Conservation (phyloP, 306 rosid genomes). For the Mimosa bimucronata region DNA sequence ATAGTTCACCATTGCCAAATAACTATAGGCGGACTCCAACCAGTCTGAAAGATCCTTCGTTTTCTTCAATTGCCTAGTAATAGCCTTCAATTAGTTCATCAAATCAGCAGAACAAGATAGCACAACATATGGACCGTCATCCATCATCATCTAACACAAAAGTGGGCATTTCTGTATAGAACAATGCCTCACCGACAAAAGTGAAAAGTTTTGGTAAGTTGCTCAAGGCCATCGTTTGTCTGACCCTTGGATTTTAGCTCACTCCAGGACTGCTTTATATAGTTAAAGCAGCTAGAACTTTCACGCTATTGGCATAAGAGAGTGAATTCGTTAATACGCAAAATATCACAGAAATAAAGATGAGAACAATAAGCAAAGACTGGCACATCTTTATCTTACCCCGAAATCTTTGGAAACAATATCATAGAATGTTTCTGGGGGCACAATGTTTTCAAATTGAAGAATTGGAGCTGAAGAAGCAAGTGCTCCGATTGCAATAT, state of each 20-base stretch:
- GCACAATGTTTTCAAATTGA: slow-evolving; percentile 84
- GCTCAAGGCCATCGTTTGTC: slow-evolving; percentile 57
- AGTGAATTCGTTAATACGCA: slow-evolving; percentile 26
- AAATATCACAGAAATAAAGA: not conserved
- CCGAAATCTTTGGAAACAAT: slow-evolving; percentile 72
- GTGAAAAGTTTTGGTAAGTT: slow-evolving; percentile 60
- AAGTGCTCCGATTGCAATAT: slow-evolving; percentile 81
- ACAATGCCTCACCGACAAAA: slow-evolving; percentile 64
- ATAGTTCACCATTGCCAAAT: slow-evolving; percentile 85
- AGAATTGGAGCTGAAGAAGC: slow-evolving; percentile 94
- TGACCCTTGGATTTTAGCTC: slow-evolving; percentile 49
- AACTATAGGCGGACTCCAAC: slow-evolving; percentile 85
- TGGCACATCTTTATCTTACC: slow-evolving; percentile 46
- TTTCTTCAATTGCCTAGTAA: slow-evolving; percentile 54
- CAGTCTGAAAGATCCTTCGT: slow-evolving; percentile 57
- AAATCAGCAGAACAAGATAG: slow-evolving; percentile 35
- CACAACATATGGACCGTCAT: slow-evolving; percentile 14
- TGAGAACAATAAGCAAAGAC: not conserved
- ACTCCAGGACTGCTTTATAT: slow-evolving; percentile 77
- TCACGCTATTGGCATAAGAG: slow-evolving; percentile 59
- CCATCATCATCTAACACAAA: not conserved
- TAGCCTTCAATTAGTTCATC: slow-evolving; percentile 36
- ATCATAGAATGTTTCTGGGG: slow-evolving; percentile 70
- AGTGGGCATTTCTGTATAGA: slow-evolving; percentile 8
- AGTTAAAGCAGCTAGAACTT: slow-evolving; percentile 70